These are phyloP conservation scores for Phytophthora aleatoria DNA, from an alignment of 352 stramenopile species.

Conservation along the genomic window DNA sequence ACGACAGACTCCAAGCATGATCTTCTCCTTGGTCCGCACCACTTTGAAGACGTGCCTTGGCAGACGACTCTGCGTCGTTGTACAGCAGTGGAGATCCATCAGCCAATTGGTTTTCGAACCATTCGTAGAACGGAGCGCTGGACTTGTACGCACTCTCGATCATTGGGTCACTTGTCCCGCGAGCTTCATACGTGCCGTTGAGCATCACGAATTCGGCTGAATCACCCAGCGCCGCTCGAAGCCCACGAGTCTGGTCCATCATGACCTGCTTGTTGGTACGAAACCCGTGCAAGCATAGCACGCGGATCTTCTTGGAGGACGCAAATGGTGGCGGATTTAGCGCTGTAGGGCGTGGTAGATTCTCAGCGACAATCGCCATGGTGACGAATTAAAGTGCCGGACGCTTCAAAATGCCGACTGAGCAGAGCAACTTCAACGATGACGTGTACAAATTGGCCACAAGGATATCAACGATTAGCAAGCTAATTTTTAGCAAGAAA, in stretches of 20 bases:
- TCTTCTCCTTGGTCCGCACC: constrained; percentile 33
- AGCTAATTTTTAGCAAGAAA: constrained; percentile 16
- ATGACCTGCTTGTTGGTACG: constrained; percentile 58
- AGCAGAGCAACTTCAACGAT: constrained; percentile 36
- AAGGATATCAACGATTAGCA: not conserved
- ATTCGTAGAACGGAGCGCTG: constrained; percentile 50
- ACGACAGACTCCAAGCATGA: constrained; percentile 37
- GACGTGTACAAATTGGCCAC: constrained; percentile 21
- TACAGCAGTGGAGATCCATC: constrained; percentile 33
- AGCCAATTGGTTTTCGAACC: constrained; percentile 43
- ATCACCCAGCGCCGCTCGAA: constrained; percentile 38
- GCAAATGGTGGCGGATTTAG: constrained; percentile 13
- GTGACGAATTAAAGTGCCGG: not conserved
- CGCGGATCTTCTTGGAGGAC: constrained; percentile 36
- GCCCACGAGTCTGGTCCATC: constrained; percentile 43
- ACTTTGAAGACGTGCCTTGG: constrained; percentile 28
- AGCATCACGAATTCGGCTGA: constrained; percentile 49
- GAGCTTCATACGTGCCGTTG: constrained; percentile 46
- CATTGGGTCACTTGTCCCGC: constrained; percentile 36
- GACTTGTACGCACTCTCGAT: constrained; percentile 38
- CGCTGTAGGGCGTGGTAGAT: constrained; percentile 21
- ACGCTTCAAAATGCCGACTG: constrained; percentile 32
- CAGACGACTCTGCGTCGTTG: constrained; percentile 41
- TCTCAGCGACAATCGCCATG: constrained; percentile 24
- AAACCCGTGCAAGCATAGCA: constrained; percentile 62